phyloP scores from a whole-genome alignment of 345 rosid species.

The Syzygium oleosum region DNA sequence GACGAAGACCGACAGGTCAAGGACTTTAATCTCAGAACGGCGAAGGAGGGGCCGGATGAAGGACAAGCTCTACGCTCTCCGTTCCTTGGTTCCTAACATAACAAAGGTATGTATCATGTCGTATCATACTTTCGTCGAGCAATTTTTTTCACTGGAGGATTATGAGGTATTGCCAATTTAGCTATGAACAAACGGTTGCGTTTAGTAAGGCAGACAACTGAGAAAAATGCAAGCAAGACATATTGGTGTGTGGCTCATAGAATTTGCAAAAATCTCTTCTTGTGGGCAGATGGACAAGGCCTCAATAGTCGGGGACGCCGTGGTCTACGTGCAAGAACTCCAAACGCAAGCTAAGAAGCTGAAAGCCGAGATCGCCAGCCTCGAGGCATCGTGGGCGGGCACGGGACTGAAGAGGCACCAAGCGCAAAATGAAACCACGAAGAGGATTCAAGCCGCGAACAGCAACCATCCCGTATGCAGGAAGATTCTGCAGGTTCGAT shows the following conservation, averaged over 20 bases:
- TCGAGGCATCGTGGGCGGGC: slow-evolving; percentile 43
- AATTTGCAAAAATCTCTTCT: not conserved
- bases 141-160: not conserved
- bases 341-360: slow-evolving; percentile 62
- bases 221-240: not conserved
- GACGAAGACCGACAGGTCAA: slow-evolving; percentile 51
- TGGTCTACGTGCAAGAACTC: slow-evolving; percentile 59
- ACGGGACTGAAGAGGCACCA: slow-evolving; percentile 13
- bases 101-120: slow-evolving; percentile 44
- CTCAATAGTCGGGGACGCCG: slow-evolving; percentile 85
- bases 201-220: not conserved
- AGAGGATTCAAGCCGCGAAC: slow-evolving; percentile 12
- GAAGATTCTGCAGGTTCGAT: slow-evolving; percentile 48
- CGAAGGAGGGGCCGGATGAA: slow-evolving; percentile 74
- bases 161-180: not conserved
- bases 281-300: slow-evolving; percentile 83
- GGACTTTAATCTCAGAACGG: slow-evolving; percentile 65
- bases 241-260: not conserved
- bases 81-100: slow-evolving; percentile 86
- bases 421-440: not conserved
- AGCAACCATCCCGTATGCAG: slow-evolving; percentile 19
- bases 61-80: slow-evolving; percentile 78
- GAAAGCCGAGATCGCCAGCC: slow-evolving; percentile 51
- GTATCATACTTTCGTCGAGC: not conserved
- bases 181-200: not conserved